phyloP scores from a whole-genome alignment of 139 green algal genomes.

The Picochlorum sp. region DNA sequence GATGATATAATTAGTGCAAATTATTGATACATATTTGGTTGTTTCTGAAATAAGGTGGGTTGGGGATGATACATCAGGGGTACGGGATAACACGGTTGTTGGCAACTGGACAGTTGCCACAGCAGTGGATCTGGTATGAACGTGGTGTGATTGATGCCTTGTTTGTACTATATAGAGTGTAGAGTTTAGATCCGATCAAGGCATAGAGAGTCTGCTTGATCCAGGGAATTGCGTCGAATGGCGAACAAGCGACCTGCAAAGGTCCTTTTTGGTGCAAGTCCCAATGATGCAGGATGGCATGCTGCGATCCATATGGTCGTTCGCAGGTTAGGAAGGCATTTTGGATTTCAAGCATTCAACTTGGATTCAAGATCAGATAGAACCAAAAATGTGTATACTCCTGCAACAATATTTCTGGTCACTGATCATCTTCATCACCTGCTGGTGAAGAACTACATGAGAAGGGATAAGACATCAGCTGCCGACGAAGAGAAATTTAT shows the following conservation, averaged over 20 bases:
- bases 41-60: too few species aligned
- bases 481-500: conserved; percentile 29
- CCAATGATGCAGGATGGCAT: conserved; percentile 31
- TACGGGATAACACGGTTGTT: too few species aligned
- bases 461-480: conserved; percentile 30
- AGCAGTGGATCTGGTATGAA: too few species aligned
- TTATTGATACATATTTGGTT: too few species aligned
- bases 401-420: conserved; percentile 60
- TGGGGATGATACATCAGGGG: too few species aligned
- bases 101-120: too few species aligned
- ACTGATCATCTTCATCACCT: conserved; percentile 56
- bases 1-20: too few species aligned
- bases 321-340: conserved; percentile 48
- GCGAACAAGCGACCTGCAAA: not conserved
- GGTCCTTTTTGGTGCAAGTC: conserved; percentile 16
- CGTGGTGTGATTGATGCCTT: too few species aligned
- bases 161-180: not conserved
- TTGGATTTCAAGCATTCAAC: conserved; percentile 75
- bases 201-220: not conserved
- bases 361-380: conserved; percentile 37
- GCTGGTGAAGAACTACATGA: conserved; percentile 58
- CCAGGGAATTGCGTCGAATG: not conserved
- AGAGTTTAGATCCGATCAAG: not conserved
- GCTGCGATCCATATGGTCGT: conserved; percentile 39
- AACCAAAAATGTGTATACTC: conserved; percentile 22